Base-by-base conservation (phyloP, 1,284 basidiomycete genomes). In the Melanopsichium pennsylvanicum region DNA sequence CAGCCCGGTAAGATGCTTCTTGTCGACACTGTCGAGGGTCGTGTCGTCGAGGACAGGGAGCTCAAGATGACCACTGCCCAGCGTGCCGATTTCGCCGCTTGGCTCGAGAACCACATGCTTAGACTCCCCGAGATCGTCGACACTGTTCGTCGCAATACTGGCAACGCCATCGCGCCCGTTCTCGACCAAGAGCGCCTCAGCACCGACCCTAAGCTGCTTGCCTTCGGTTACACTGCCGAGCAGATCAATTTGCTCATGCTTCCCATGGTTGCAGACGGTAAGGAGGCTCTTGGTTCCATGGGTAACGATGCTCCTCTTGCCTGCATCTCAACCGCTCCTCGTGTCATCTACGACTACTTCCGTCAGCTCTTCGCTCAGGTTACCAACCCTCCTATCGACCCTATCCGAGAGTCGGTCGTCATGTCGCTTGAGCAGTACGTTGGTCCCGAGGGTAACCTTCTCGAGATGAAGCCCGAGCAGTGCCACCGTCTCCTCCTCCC, bases 1-100 rank as follows among this genome's bases (percentile, higher is more conserved):
- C 76, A 76, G 51, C 77, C 77, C 40, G 77, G 77, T 37, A 76
- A 76, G 62, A 79, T 79, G 77, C 73, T 79, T 18, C 70, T 79
- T 27, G 77, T 79, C 44, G 77, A 79, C 73, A 79, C 77, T 27
- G 69, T 75, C 46, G 75, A 79, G 61, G 77, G 77, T 33, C 74
- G 77, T 27, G 70, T 79, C 43, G 72, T 79, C 34, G 77, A 79
- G 38, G 77, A 79, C 69, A 59, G 63, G 13, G 77, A 79, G 74
- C 75, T 79, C 45, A 79, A 79, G 74, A 56, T 75, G 45, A 59
- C 54, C 39, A 79, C 77, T 21, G 70, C 77, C 31, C 74, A 79
- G 57, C 59, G 71, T 21, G 76, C 74, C 36, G 76, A 79, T 62
- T 79, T 79, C 52, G 77, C 76, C 26, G 77, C 77, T 33, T 79